These are phyloP conservation scores for Rhodotorula sp. DNA, from an alignment of 1,284 basidiomycete genomes.

Conservation along the genomic window DNA sequence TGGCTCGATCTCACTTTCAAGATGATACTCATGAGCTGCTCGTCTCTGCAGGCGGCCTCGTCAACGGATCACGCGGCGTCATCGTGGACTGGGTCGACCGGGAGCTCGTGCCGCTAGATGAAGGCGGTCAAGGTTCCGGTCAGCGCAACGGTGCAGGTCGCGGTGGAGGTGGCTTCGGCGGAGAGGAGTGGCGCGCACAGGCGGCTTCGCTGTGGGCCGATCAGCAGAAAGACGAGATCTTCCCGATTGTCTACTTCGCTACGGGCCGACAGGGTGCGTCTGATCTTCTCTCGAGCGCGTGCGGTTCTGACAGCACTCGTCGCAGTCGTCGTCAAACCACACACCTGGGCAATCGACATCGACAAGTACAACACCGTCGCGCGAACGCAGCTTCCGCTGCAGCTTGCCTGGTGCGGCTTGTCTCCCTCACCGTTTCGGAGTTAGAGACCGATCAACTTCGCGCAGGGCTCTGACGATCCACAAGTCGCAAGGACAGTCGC, in stretches of 20 bases:
- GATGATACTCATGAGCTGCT: background rate
- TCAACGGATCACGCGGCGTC: slow-evolving; percentile 43
- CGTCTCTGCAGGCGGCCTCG: slow-evolving; percentile 14
- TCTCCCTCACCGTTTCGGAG: background rate
- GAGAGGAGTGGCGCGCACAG: slow-evolving; percentile 36
- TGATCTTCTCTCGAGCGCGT: background rate
- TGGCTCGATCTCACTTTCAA: background rate
- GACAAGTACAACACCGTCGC: slow-evolving; percentile 38
- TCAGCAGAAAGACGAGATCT: slow-evolving; percentile 27
- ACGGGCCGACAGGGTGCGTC: slow-evolving; percentile 24
- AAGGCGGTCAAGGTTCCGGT: background rate
- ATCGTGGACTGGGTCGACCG: slow-evolving; percentile 42
- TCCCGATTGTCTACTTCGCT: slow-evolving; percentile 42
- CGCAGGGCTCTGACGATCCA: slow-evolving; percentile 34
- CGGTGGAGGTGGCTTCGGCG: slow-evolving; percentile 15
- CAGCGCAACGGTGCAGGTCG: background rate
- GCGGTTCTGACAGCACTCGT: background rate
- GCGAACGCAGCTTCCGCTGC: slow-evolving; percentile 42
- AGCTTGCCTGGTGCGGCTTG: slow-evolving; percentile 37
- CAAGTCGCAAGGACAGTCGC: slow-evolving; percentile 39
- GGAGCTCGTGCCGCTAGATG: slow-evolving; percentile 17
- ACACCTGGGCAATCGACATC: slow-evolving; percentile 43
- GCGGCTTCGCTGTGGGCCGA: slow-evolving; percentile 30
- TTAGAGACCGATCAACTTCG: too few species aligned
- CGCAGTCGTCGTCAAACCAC: slow-evolving; percentile 31